phyloP scores from a whole-genome alignment of 306 rosid species.

The Erythrophleum fordii region DNA sequence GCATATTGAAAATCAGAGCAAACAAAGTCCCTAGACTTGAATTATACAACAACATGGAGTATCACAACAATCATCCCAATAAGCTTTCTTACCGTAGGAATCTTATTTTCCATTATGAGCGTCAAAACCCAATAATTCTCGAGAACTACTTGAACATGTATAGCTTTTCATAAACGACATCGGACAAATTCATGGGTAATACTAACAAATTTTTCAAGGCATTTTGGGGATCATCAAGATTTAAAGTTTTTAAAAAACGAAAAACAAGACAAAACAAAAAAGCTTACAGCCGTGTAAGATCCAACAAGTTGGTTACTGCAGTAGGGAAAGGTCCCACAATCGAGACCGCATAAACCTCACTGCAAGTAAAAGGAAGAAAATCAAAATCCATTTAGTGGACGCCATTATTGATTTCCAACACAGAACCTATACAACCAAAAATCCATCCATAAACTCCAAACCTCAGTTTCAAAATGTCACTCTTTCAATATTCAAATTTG shows the following conservation, averaged over 20 bases:
- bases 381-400: neutral
- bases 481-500: neutral
- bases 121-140: neutral
- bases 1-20: conserved; percentile 12
- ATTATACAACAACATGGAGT: neutral
- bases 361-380: conserved; percentile 41
- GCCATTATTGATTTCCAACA: neutral
- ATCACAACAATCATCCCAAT: neutral
- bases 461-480: neutral
- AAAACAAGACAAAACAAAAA: conserved; percentile 2
- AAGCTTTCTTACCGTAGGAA: conserved; percentile 1
- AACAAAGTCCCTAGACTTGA: neutral
- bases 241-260: neutral
- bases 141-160: neutral
- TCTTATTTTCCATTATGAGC: neutral
- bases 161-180: conserved; percentile 18
- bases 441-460: neutral
- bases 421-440: neutral
- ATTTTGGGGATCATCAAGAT: neutral
- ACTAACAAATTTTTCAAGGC: neutral
- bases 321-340: conserved; percentile 99
- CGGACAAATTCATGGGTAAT: conserved; percentile 20
- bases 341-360: conserved; percentile 98
- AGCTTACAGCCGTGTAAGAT: conserved; percentile 92
- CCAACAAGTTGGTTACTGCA: conserved; percentile 95